Evolutionary conservation across 1,284 basidiomycete genomes (phyloP).

Genomic region (Ganoderma sinense): DNA sequence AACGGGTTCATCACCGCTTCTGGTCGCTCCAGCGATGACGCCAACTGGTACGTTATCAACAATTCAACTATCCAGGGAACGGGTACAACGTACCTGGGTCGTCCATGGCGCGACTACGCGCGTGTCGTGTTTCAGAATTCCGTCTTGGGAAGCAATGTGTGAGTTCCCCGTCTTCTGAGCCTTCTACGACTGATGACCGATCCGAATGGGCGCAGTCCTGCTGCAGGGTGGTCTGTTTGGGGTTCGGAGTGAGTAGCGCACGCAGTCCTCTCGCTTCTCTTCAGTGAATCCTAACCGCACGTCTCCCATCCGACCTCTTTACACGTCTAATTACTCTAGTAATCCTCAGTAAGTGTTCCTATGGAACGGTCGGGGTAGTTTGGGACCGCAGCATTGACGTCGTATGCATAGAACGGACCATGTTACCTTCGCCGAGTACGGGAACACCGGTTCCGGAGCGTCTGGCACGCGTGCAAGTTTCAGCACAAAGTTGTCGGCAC

Average conservation of each 20-base stretch:
- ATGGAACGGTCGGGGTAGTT: not conserved
- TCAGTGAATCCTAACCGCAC: slow-evolving; percentile 1
- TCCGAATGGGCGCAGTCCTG: slow-evolving; percentile 22
- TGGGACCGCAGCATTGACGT: not conserved
- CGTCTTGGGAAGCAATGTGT: slow-evolving; percentile 35
- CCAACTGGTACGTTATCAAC: slow-evolving; percentile 53
- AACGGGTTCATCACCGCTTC: slow-evolving; percentile 60
- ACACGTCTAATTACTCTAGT: slow-evolving; percentile 1
- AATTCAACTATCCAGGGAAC: slow-evolving; percentile 56
- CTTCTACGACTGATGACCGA: slow-evolving; percentile 10
- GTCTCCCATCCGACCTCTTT: not conserved
- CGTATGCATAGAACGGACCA: slow-evolving; percentile 33
- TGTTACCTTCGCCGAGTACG: slow-evolving; percentile 37
- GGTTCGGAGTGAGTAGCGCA: slow-evolving; percentile 25
- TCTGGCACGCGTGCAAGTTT: slow-evolving; percentile 35
- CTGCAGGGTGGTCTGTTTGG: slow-evolving; percentile 37
- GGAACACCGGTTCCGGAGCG: slow-evolving; percentile 34
- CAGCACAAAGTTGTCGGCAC: slow-evolving; percentile 32
- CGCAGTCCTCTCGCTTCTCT: not conserved
- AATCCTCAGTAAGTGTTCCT: slow-evolving; percentile 22
- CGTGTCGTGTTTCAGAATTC: slow-evolving; percentile 37
- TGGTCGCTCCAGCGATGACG: slow-evolving; percentile 54
- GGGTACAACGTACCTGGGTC: slow-evolving; percentile 52
- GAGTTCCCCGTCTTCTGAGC: slow-evolving; percentile 11
- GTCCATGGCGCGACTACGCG: slow-evolving; percentile 54